phyloP scores from a whole-genome alignment of 1,139 yeast genomes.

The Diutina catenulata region DNA sequence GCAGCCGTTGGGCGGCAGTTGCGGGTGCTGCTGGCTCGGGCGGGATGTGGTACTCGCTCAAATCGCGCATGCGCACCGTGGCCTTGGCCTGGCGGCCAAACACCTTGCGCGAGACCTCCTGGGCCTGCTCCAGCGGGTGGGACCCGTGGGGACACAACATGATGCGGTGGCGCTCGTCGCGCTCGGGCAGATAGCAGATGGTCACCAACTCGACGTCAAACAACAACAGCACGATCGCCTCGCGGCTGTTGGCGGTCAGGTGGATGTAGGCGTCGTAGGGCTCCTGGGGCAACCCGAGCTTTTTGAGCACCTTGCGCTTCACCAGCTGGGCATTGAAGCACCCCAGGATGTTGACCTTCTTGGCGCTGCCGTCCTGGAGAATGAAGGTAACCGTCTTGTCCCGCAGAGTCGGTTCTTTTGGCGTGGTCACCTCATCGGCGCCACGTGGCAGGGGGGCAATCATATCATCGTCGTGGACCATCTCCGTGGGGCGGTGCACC shows the following conservation, averaged over 20 bases:
- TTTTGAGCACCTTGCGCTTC: constrained; percentile 56
- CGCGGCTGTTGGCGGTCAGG: constrained; percentile 10
- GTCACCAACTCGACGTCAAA: constrained; percentile 77
- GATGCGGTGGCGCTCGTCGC: constrained; percentile 61
- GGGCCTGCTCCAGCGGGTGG: constrained; percentile 52
- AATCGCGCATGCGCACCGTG: neutral
- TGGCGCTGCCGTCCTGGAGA: constrained; percentile 64
- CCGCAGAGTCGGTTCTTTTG: constrained; percentile 6
- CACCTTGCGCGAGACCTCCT: neutral
- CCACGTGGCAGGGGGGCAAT: too few species aligned
- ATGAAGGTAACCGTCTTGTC: constrained; percentile 44
- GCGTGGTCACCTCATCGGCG: neutral
- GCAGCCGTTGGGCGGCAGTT: too few species aligned
- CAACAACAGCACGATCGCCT: constrained; percentile 37
- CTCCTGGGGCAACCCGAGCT: constrained; percentile 34
- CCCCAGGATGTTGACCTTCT: constrained; percentile 63
- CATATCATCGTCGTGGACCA: too few species aligned
- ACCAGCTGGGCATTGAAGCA: constrained; percentile 76
- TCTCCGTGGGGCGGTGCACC: neutral
- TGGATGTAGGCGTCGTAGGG: constrained; percentile 34
- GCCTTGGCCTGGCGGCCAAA: neutral
- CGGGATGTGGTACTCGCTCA: constrained; percentile 1
- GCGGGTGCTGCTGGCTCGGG: too few species aligned
- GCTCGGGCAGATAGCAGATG: constrained; percentile 64
- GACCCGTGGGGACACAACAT: constrained; percentile 57